These are phyloP conservation scores for Entomortierella chlamydospora DNA, from an alignment of 192 early-diverging fungal genomes.

Conservation along the genomic window DNA sequence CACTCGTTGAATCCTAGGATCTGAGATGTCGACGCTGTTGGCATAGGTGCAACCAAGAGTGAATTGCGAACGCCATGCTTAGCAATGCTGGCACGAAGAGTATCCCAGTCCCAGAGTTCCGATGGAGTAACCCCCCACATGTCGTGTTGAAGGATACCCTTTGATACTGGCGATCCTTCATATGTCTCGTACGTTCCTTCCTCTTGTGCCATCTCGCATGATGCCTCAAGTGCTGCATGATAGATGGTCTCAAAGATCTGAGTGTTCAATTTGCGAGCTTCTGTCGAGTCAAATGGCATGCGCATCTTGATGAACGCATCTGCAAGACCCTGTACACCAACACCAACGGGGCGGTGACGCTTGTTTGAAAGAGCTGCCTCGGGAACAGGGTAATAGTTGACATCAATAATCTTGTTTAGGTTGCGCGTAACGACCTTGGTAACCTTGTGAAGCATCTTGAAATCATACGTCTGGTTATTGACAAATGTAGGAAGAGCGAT, in stretches of 20 bases:
- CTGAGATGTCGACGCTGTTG: conserved; percentile 96
- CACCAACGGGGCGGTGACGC: conserved; percentile 95
- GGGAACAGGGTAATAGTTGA: conserved; percentile 95
- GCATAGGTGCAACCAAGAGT: conserved; percentile 96
- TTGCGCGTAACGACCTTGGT: conserved; percentile 92
- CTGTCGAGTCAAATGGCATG: conserved; percentile 90
- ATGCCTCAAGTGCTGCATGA: conserved; percentile 92
- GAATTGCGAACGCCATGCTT: conserved; percentile 93
- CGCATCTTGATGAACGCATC: conserved; percentile 97
- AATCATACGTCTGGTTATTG: conserved; percentile 77
- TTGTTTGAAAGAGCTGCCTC: conserved; percentile 91
- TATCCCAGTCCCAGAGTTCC: conserved; percentile 93
- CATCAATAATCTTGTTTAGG: conserved; percentile 97
- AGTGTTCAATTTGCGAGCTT: conserved; percentile 84
- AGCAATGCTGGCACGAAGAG: conserved; percentile 80
- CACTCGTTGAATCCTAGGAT: conserved; percentile 99
- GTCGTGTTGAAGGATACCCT: conserved; percentile 93
- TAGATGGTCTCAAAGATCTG: conserved; percentile 98
- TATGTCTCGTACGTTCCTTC: conserved; percentile 90
- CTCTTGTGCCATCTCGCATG: conserved; percentile 86
- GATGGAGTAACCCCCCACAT: conserved; percentile 89
- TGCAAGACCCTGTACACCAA: conserved; percentile 98
- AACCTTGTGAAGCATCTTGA: conserved; percentile 84
- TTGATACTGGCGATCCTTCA: conserved; percentile 86
- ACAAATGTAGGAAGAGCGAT: conserved; percentile 93